Percentiles rank a stretch among this genome's conserved stretches.
Conservation (phyloP, 78 protist species). For the Dictyostelium capitatum region DNA sequence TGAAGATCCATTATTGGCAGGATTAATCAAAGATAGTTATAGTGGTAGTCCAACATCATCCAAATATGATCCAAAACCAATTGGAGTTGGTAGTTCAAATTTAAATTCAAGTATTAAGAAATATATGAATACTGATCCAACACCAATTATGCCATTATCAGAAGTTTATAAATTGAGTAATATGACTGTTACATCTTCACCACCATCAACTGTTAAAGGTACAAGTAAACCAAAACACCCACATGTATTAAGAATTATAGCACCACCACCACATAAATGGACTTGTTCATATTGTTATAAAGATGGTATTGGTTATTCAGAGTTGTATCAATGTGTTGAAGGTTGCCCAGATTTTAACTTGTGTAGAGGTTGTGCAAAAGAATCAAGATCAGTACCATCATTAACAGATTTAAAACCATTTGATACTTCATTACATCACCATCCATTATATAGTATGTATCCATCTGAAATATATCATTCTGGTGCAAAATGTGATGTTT, state of each 20-base stretch:
- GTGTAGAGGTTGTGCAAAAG: slow-evolving; percentile 19
- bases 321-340: neutral
- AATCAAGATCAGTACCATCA: neutral
- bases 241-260: neutral
- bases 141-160: neutral
- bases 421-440: neutral
- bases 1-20: slow-evolving; percentile 6
- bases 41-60: neutral
- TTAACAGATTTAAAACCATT: neutral
- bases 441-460: neutral
- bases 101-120: slow-evolving; percentile 27
- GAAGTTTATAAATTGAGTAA: too few species aligned
- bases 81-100: neutral
- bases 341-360: neutral
- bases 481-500: slow-evolving; percentile 1
- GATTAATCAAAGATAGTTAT: neutral
- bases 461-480: neutral
- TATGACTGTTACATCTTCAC: neutral
- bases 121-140: neutral
- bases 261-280: neutral
- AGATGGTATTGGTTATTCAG: slow-evolving; percentile 8
- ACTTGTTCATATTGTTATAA: neutral
- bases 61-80: neutral
- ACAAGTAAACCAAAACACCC: neutral
- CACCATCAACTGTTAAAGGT: neutral